Base-by-base conservation (phyloP, 805 yeast genomes). In the Wickerhamomyces canadensis region DNA sequence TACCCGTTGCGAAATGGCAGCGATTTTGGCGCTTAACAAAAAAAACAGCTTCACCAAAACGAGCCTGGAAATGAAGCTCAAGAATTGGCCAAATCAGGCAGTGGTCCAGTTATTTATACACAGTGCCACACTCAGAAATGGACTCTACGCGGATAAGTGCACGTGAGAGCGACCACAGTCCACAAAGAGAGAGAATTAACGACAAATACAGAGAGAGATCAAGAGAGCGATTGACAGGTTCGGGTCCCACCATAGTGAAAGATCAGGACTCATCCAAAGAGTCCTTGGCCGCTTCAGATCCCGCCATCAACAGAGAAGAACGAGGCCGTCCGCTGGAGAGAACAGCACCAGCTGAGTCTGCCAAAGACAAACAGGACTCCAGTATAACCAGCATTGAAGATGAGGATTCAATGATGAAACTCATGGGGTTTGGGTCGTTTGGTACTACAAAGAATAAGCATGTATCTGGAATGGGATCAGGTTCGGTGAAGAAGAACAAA, bases 361-460 rank as follows among this genome's bases (percentile, higher is more conserved):
- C n/a, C n/a, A n/a, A n/a, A n/a, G n/a, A n/a, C n/a, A n/a, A n/a
- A n/a, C n/a, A n/a, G n/a, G n/a, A n/a, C n/a, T n/a, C n/a, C n/a
- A n/a, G n/a, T n/a, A n/a, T n/a, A 2, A 27, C 23, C 10, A 43
- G 47, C 8, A 42, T 45, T 7, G 42, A 53, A n/a, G 47, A 43
- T 26, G 55, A 57, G 26, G 53, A 57, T 19, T 49, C 49, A 7
- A 59, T 73, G 67, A 56, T 63, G 44, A 55, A 64, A 37, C 36
- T 76, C 34, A 76, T 78, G 80, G 85, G 85, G 6, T 77, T 78
- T 48, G 61, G 67, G 3, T 70, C 72, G 1, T 76, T 78, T 53
- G 69, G 64, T 1, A 51, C 75, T 2, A 76, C 84, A 6, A 78
- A 78, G 51, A 72, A 76, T 29, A 73, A 74, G 44, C 72, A 74